Evolutionary conservation across 1,139 yeast species (phyloP).

Genomic region (Magnusiomyces tetraspermus): DNA sequence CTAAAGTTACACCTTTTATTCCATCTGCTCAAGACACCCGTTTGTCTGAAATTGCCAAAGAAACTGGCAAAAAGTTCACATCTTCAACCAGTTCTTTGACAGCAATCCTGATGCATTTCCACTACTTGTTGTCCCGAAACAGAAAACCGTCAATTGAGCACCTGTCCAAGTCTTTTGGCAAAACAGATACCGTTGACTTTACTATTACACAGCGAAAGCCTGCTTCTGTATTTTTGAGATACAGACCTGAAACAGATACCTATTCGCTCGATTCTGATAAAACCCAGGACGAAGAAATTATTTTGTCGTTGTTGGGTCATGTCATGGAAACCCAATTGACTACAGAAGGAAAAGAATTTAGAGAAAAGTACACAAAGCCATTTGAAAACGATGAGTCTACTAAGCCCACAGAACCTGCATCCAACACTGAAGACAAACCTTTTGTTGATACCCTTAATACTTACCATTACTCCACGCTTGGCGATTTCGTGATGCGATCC

Average conservation of each 20-base stretch:
- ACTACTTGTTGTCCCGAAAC: slow-evolving; percentile 54
- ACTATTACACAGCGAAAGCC: slow-evolving; percentile 37
- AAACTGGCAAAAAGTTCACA: slow-evolving; percentile 40
- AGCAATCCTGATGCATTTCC: slow-evolving; percentile 61
- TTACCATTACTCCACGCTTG: slow-evolving; percentile 67
- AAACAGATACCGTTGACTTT: slow-evolving; percentile 23
- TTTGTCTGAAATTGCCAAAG: slow-evolving; percentile 42
- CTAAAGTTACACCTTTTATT: slow-evolving; percentile 46
- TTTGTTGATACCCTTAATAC: slow-evolving; percentile 20
- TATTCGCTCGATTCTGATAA: slow-evolving; percentile 68
- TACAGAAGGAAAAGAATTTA: slow-evolving; percentile 39
- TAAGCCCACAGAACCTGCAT: neutral
- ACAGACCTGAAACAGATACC: slow-evolving; percentile 31
- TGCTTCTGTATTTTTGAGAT: slow-evolving; percentile 37
- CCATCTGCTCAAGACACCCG: slow-evolving; percentile 58
- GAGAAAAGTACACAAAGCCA: slow-evolving; percentile 26
- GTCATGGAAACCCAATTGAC: slow-evolving; percentile 68
- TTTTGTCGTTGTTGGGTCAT: slow-evolving; percentile 72
- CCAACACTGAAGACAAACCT: neutral
- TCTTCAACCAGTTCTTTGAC: slow-evolving; percentile 92
- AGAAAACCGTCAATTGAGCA: slow-evolving; percentile 40
- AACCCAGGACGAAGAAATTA: slow-evolving; percentile 56
- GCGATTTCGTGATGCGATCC: slow-evolving; percentile 70
- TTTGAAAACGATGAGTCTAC: slow-evolving; percentile 3
- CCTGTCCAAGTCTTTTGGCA: slow-evolving; percentile 40